These are phyloP conservation scores for Lepidium africanum DNA, from an alignment of 345 rosid species.

Conservation along the genomic window DNA sequence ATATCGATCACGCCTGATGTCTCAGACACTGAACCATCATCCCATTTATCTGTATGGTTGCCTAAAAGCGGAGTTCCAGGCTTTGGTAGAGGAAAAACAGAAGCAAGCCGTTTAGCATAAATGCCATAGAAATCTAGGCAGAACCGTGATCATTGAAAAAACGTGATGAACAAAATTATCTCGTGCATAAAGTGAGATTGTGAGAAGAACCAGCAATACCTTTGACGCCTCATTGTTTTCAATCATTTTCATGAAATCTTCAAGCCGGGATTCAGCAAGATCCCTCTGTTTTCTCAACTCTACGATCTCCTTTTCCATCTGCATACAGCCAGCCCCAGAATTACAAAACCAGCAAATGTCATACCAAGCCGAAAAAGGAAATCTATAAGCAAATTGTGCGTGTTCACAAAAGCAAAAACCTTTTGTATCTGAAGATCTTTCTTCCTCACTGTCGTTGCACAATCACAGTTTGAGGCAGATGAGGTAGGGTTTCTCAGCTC, in stretches of 20 bases:
- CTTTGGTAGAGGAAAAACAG: conserved; percentile 6
- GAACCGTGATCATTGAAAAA: not conserved
- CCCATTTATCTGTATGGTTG: conserved; percentile 43
- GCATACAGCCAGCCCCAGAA: conserved; percentile 3
- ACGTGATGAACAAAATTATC: not conserved
- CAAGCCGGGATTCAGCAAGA: conserved; percentile 74
- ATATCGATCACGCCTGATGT: conserved; percentile 37
- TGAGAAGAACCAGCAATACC: conserved; percentile 20
- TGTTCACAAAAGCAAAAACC: conserved; percentile 32
- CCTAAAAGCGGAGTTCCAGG: conserved; percentile 28
- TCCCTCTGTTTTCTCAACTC: conserved; percentile 74
- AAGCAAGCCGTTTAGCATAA: not conserved
- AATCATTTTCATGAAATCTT: conserved; percentile 64
- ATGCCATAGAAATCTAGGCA: not conserved
- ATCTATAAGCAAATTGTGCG: not conserved
- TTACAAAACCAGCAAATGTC: conserved; percentile 2
- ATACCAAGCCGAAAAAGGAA: not conserved
- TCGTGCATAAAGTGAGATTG: not conserved
- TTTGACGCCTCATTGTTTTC: conserved; percentile 45
- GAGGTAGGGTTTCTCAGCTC: conserved; percentile 73
- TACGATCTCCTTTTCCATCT: conserved; percentile 81
- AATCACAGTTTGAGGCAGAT: conserved; percentile 52
- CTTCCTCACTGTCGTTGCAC: conserved; percentile 56
- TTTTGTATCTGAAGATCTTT: conserved; percentile 86
- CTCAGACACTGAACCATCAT: conserved; percentile 65